A percentile compares a stretch with the other conserved stretches of the same genome.
phyloP scores from a whole-genome alignment of 1,139 yeast species.

The Sugiyamaella paludigena region DNA sequence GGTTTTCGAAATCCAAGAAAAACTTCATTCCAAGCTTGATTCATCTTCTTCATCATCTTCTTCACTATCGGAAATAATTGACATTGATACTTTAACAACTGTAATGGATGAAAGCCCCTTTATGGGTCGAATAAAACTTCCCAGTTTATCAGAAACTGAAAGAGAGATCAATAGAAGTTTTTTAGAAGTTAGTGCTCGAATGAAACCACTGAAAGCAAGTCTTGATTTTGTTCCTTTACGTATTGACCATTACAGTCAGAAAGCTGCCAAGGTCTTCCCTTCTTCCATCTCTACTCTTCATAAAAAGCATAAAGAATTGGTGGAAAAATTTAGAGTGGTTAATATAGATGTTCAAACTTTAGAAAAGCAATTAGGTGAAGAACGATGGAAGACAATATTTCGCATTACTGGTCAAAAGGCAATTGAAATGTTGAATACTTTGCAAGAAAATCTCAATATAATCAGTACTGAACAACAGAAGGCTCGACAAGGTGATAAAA shows the following conservation, averaged over 20 bases:
- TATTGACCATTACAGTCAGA: conserved; percentile 46
- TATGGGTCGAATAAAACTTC: conserved; percentile 27
- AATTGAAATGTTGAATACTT: conserved; percentile 24
- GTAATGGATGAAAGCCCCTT: conserved; percentile 25
- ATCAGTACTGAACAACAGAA: conserved; percentile 17
- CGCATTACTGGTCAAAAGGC: conserved; percentile 28
- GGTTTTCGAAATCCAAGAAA: conserved; percentile 37
- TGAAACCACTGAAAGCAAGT: conserved; percentile 58
- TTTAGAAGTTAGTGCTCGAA: conserved; percentile 36
- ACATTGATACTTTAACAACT: conserved; percentile 21
- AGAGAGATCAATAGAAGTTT: conserved; percentile 37
- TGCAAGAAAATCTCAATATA: conserved; percentile 20
- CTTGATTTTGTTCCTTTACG: conserved; percentile 57
- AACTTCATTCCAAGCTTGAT: conserved; percentile 14
- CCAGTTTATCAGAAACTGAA: conserved; percentile 33
- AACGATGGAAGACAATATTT: conserved; percentile 49
- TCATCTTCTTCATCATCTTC: not conserved
- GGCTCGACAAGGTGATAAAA: conserved; percentile 10
- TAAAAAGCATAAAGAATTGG: conserved; percentile 43
- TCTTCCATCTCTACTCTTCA: conserved; percentile 41
- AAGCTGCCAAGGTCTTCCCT: conserved; percentile 39
- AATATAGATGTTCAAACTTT: conserved; percentile 42
- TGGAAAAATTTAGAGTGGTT: conserved; percentile 45
- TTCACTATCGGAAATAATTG: conserved; percentile 4
- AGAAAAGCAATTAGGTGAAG: conserved; percentile 49